Evolutionary conservation across 1,284 basidiomycete species (phyloP), one percentile per base, ranked within the genome.

Genomic region (Cronartium ribicola): DNA sequence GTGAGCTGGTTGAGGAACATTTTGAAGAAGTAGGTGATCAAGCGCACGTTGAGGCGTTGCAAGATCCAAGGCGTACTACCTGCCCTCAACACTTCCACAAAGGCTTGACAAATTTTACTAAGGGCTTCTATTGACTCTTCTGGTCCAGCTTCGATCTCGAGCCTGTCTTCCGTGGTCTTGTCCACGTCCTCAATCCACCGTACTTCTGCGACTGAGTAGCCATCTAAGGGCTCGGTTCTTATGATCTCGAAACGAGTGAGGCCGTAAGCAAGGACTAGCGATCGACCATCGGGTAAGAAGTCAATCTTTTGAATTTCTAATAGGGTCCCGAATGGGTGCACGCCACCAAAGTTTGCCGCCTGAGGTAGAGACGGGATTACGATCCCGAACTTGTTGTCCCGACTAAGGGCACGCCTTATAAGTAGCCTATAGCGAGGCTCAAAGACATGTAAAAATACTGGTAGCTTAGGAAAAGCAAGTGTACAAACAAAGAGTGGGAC

Each of bases 401-500:
- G 87, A 77, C 91, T 89, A 67, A 97, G 87, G 80, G 90, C 93
- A 4, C 94, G 88, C 29, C 94, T 88, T 70, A 97, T 88, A 94
- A 97, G 95, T 48, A 97, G 85, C 11, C 93, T 88, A 81, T 97
- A 84, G 83, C 90, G 85, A 0, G 94, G 94, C 81, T 98, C 94
- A 80, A 92, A 96, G 79, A 97, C 89, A 82, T 96, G 93, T 44
- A 98, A 83, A 73, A 90, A 85, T 61, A 90, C 94, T 20, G 92
- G 92, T 84, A 94, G 88, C 67, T 88, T 88, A 0, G 94, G 94
- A 83, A 95, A 97, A 60, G 89, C 88, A 64, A 96, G 87, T 67
- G 91, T 90, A 80, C 89, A 92, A 76, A 94, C 88, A 78, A 97
- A 94, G 77, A 98, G 89, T 62, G 94, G 92, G 13, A 91, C 94